Conservation (phyloP, 2,329 filamentous ascomycete genomes). For the Scleromitrula shiraiana region DNA sequence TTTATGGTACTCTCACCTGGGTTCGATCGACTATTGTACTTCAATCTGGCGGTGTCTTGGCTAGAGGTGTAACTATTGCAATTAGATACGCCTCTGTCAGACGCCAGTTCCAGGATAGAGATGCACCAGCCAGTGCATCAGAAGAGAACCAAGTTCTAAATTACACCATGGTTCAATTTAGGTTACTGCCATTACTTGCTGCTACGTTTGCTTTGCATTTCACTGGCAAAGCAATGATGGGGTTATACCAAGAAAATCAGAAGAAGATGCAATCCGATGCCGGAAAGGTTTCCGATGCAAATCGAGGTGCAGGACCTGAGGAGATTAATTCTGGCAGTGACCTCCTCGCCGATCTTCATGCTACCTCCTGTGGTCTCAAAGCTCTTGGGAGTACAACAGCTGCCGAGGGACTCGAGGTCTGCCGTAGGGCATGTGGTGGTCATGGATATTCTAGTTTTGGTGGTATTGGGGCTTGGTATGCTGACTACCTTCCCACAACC, state of each 20-base stretch:
- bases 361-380: slow-evolving; percentile 69
- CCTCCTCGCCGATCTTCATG: slow-evolving; percentile 65
- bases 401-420: slow-evolving; percentile 66
- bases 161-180: slow-evolving; percentile 74
- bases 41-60: slow-evolving; percentile 62
- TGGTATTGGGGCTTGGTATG: slow-evolving; percentile 68
- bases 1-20: slow-evolving; percentile 72
- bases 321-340: slow-evolving; percentile 59
- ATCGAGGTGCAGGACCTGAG: slow-evolving; percentile 57
- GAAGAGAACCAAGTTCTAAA: slow-evolving; percentile 70
- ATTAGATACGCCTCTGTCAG: slow-evolving; percentile 66
- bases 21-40: slow-evolving; percentile 67
- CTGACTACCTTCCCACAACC: slow-evolving; percentile 63
- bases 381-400: slow-evolving; percentile 64
- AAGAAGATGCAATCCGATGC: slow-evolving; percentile 48
- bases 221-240: slow-evolving; percentile 69
- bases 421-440: slow-evolving; percentile 67
- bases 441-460: slow-evolving; percentile 70
- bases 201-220: slow-evolving; percentile 73
- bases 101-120: slow-evolving; percentile 70
- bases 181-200: slow-evolving; percentile 63
- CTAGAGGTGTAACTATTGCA: slow-evolving; percentile 70
- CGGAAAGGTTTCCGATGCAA: slow-evolving; percentile 32
- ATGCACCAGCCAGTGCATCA: slow-evolving; percentile 47
- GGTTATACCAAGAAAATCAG: slow-evolving; percentile 64